Conservation (phyloP, 1,284 basidiomycete species). For the Exsudoporus floridanus region DNA sequence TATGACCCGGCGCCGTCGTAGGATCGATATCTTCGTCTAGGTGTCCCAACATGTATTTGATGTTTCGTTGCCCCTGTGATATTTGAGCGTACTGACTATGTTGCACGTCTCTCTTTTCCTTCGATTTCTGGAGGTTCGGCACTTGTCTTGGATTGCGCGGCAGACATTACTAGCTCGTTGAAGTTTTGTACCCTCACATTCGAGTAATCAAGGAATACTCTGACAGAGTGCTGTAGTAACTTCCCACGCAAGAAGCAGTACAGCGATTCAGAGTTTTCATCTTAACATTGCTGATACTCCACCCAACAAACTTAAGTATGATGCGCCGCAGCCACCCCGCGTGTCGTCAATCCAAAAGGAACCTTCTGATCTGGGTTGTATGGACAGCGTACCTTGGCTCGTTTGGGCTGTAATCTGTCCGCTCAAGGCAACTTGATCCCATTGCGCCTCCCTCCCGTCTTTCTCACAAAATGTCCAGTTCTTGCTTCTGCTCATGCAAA, state of each 20-base stretch:
- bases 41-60: slow-evolving; percentile 11
- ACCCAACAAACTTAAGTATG: background rate
- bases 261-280: background rate
- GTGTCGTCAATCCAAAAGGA: slow-evolving; percentile 1
- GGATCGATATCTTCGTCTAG: slow-evolving; percentile 1
- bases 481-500: background rate
- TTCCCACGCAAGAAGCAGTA: background rate
- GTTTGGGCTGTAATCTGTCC: background rate
- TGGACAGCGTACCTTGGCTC: background rate
- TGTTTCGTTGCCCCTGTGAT: slow-evolving; percentile 6
- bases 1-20: slow-evolving; percentile 14
- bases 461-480: background rate
- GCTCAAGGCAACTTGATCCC: background rate
- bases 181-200: background rate
- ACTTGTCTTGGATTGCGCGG: background rate
- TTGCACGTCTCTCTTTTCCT: slow-evolving; percentile 2
- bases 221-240: background rate
- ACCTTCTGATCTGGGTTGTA: background rate
- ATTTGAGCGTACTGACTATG: slow-evolving; percentile 9
- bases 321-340: background rate
- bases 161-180: background rate
- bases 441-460: background rate
- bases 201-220: background rate
- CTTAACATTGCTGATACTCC: background rate
- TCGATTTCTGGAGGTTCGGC: background rate